Evolutionary conservation across 768 basidiomycete species (phyloP).

Genomic region (Tulasnella sp.): DNA sequence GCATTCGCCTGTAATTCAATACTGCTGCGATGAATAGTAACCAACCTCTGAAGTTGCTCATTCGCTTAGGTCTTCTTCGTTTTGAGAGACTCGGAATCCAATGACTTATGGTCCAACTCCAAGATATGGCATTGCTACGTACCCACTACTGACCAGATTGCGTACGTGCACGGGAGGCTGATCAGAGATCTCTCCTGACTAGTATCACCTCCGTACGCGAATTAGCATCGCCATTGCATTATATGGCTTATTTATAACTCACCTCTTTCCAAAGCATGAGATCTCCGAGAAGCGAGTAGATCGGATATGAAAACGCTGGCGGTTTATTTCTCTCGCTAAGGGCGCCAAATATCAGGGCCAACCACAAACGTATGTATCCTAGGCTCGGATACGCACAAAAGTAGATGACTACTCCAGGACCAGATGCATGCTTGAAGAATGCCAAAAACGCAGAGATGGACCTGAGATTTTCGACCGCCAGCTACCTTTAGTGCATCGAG

Average conservation of each 20-base stretch:
- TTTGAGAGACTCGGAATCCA: too few species aligned
- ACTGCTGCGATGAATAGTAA: too few species aligned
- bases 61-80: too few species aligned
- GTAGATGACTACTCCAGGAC: neutral
- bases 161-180: too few species aligned
- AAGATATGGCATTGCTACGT: too few species aligned
- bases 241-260: neutral
- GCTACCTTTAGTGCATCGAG: neutral
- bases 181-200: neutral
- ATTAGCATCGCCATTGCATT: neutral
- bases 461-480: neutral
- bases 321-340: slow-evolving; percentile 8
- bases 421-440: neutral
- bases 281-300: slow-evolving; percentile 1
- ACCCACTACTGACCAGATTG: too few species aligned
- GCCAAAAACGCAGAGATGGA: neutral
- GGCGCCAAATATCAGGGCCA: neutral
- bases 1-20: too few species aligned
- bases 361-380: neutral
- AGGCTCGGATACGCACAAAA: neutral
- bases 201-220: neutral
- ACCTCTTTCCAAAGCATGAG: slow-evolving; percentile 6
- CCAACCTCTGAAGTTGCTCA: too few species aligned
- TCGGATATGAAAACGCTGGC: slow-evolving; percentile 2
- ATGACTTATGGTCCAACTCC: too few species aligned